Conservation (phyloP, 192 early-diverging fungal species). For the Entrophospora sp. region DNA sequence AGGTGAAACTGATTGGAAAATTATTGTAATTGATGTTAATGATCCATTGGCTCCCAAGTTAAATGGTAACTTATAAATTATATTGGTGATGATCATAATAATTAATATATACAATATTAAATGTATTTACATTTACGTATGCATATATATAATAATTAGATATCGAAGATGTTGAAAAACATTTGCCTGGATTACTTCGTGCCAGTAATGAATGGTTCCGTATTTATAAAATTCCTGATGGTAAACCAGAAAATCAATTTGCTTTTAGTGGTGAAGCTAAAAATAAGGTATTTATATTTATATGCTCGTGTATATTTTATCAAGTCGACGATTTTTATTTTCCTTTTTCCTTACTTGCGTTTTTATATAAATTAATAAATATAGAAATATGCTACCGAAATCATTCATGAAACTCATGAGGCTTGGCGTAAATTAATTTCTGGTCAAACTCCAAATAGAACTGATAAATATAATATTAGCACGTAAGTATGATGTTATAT, state of each 20-base stretch:
- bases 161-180: conserved; percentile 97
- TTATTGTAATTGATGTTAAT: conserved; percentile 95
- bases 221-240: conserved; percentile 99
- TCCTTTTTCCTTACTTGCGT: too few species aligned
- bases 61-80: too few species aligned
- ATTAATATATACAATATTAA: too few species aligned
- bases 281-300: too few species aligned
- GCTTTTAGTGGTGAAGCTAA: conserved; percentile 88
- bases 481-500: too few species aligned
- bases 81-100: too few species aligned
- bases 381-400: conserved; percentile 78
- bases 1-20: conserved; percentile 98
- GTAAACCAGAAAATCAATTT: conserved; percentile 99
- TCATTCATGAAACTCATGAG: conserved; percentile 88
- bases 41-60: conserved; percentile 96
- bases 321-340: too few species aligned
- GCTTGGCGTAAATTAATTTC: conserved; percentile 83
- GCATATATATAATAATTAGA: conserved; percentile 40
- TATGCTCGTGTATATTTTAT: too few species aligned
- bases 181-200: conserved; percentile 89
- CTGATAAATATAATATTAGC: conserved; percentile 66
- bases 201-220: conserved; percentile 99
- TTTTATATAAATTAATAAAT: too few species aligned
- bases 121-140: too few species aligned
- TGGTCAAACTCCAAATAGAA: conserved; percentile 49